Conservation (phyloP, 2,329 filamentous ascomycete genomes). For the Fusarium chlamydosporum region DNA sequence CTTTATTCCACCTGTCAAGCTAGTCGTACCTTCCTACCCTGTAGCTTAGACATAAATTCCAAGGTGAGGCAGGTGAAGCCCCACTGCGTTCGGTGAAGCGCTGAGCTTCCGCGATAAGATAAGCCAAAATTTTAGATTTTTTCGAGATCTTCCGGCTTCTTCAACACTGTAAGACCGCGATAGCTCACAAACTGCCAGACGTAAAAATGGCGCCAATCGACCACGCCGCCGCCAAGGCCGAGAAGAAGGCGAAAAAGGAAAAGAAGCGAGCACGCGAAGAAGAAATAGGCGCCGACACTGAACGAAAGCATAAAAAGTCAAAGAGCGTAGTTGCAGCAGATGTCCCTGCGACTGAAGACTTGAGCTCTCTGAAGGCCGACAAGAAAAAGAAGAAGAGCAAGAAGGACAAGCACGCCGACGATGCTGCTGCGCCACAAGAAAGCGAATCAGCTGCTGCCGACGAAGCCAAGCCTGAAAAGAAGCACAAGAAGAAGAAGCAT, state of each 20-base stretch:
- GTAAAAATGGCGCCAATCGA: conserved; percentile 56
- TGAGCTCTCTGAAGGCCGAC: conserved; percentile 50
- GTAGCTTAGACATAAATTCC: neutral
- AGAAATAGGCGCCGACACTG: conserved; percentile 56
- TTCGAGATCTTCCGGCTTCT: conserved; percentile 34
- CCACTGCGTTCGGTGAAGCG: conserved; percentile 40
- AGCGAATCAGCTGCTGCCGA: conserved; percentile 23
- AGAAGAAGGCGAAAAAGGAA: conserved; percentile 60
- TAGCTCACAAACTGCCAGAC: conserved; percentile 36
- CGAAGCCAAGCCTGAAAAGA: conserved; percentile 48
- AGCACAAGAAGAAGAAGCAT: conserved; percentile 54
- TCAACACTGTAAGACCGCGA: conserved; percentile 25
- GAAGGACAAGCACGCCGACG: conserved; percentile 48
- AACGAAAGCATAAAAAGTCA: conserved; percentile 66
- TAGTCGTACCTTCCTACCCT: neutral
- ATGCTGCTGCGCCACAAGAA: conserved; percentile 22
- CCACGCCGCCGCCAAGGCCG: conserved; percentile 52
- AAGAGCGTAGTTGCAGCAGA: conserved; percentile 60
- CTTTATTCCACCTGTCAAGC: neutral
- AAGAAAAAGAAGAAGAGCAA: conserved; percentile 54
- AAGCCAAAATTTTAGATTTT: conserved; percentile 45
- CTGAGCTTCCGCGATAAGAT: conserved; percentile 40
- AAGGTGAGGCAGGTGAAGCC: conserved; percentile 1
- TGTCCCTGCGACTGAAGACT: conserved; percentile 48
- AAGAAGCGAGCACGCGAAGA: conserved; percentile 64